Conservation (phyloP, 2,329 filamentous ascomycete genomes). For the Corynespora cassiicola region DNA sequence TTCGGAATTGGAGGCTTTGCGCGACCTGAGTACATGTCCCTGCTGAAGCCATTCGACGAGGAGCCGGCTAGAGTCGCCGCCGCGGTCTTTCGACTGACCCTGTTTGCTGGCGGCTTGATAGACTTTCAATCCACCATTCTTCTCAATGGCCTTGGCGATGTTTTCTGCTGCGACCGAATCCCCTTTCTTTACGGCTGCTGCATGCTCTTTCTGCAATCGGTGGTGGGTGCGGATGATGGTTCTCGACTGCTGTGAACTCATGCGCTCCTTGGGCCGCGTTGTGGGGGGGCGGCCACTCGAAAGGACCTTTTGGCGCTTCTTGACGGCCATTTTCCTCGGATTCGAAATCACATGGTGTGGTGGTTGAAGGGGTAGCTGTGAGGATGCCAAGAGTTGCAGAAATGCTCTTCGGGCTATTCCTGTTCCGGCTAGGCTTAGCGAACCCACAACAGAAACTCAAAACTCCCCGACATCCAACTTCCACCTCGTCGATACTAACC, state of each 20-base stretch:
- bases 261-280: slow-evolving; percentile 35
- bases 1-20: slow-evolving; percentile 9
- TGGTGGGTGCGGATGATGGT: slow-evolving; percentile 67
- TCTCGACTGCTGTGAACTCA: slow-evolving; percentile 65
- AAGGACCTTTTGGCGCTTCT: slow-evolving; percentile 40
- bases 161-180: slow-evolving; percentile 48
- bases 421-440: slow-evolving; percentile 18
- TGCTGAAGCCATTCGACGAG: slow-evolving; percentile 64
- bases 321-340: slow-evolving; percentile 32
- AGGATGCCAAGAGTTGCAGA: slow-evolving; percentile 22
- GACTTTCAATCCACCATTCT: slow-evolving; percentile 63
- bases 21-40: slow-evolving; percentile 23
- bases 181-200: slow-evolving; percentile 55
- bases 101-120: slow-evolving; percentile 70
- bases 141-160: slow-evolving; percentile 58
- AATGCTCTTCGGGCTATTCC: slow-evolving; percentile 24
- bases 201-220: slow-evolving; percentile 63
- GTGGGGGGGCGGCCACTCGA: slow-evolving; percentile 42
- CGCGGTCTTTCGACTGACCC: slow-evolving; percentile 65
- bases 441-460: too few species aligned
- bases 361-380: not conserved
- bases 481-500: slow-evolving; percentile 37
- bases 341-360: slow-evolving; percentile 14
- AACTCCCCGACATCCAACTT: slow-evolving; percentile 31
- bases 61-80: slow-evolving; percentile 68